Evolutionary conservation across 2,329 filamentous ascomycete genomes (phyloP).

Genomic region (Chaetothyriales sp.): DNA sequence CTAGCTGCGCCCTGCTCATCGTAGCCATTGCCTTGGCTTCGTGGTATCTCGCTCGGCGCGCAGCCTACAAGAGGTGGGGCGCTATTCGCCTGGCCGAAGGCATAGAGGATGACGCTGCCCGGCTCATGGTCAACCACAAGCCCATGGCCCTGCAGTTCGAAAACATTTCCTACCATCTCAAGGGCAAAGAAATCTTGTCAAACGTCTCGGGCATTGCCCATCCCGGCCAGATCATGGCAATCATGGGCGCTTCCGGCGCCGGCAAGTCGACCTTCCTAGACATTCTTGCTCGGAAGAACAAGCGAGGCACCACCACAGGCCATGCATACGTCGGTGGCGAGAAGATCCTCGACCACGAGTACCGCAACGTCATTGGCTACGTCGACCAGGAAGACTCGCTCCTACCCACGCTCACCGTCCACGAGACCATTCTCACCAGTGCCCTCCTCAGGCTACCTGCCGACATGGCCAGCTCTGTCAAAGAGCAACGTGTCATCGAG

Average conservation of each 20-base stretch:
- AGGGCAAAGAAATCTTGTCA: constrained; percentile 72
- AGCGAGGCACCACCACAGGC: constrained; percentile 64
- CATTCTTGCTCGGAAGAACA: constrained; percentile 92
- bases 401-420: constrained; percentile 87
- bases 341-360: constrained; percentile 69
- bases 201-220: constrained; percentile 75
- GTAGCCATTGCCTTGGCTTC: constrained; percentile 70
- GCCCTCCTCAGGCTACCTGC: constrained; percentile 81
- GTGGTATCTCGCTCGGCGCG: constrained; percentile 78
- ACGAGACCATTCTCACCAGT: constrained; percentile 93
- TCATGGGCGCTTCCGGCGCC: constrained; percentile 96
- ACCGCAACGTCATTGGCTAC: constrained; percentile 85
- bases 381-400: constrained; percentile 98
- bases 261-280: constrained; percentile 97
- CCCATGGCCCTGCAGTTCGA: constrained; percentile 80
- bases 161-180: constrained; percentile 72
- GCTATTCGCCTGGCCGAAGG: constrained; percentile 69
- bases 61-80: constrained; percentile 46
- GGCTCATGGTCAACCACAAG: constrained; percentile 82
- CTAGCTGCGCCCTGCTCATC: constrained; percentile 69
- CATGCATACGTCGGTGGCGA: constrained; percentile 91
- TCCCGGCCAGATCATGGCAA: constrained; percentile 88
- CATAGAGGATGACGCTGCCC: constrained; percentile 72
- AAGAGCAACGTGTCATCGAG: constrained; percentile 80
- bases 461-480: constrained; percentile 76